Evolutionary conservation across 257 asterid species (phyloP).

Genomic region (Avicennia marina): DNA sequence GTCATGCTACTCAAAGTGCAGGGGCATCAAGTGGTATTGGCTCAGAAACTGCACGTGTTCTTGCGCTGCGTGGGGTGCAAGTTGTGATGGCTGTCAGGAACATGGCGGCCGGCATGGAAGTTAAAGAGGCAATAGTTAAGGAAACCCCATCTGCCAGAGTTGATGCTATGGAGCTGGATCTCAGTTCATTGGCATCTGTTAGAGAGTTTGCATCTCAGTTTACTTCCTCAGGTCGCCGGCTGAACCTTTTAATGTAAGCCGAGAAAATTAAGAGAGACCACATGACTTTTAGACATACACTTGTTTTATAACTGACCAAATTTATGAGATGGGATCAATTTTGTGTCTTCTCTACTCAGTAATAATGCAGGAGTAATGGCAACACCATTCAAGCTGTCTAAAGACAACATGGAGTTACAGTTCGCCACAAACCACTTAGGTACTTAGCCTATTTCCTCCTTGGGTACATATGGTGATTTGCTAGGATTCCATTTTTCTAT

Average conservation of each 20-base stretch:
- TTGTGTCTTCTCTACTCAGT: too few species aligned
- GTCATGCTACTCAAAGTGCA: neutral
- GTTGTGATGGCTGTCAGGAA: neutral
- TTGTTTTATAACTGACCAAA: too few species aligned
- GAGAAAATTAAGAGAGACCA: too few species aligned
- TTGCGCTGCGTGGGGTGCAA: neutral
- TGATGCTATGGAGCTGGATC: constrained; percentile 1
- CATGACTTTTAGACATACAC: too few species aligned
- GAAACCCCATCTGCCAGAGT: neutral
- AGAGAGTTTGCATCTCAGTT: neutral
- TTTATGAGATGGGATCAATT: too few species aligned
- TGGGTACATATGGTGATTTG: too few species aligned
- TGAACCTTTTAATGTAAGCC: neutral
- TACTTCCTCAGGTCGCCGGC: neutral
- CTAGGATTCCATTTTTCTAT: too few species aligned
- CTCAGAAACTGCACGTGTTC: neutral
- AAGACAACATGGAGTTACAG: neutral
- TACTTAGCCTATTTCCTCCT: too few species aligned
- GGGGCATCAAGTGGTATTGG: neutral
- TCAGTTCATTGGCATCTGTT: neutral
- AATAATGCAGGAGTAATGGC: neutral
- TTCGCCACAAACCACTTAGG: too few species aligned
- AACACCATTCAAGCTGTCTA: neutral
- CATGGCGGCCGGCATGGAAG: neutral
- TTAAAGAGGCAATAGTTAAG: neutral